Percentiles rank a stretch among this genome's conserved stretches.
Evolutionary conservation across 176 grass and related monocot species (phyloP).

Genomic region (Guadua angustifolia): DNA sequence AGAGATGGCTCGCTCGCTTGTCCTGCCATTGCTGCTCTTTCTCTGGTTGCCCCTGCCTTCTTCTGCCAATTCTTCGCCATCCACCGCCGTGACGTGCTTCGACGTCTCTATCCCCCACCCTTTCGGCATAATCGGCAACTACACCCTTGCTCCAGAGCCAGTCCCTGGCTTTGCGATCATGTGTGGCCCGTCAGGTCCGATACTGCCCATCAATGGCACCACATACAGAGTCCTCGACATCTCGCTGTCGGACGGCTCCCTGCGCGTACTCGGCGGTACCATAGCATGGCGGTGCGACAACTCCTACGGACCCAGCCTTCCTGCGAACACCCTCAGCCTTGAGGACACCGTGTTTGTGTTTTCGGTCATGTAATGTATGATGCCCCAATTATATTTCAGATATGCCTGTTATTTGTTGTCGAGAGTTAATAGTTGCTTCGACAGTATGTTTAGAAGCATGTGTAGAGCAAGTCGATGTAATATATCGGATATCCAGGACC

Average conservation of each 20-base stretch:
- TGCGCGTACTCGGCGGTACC: neutral
- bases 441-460: no score
- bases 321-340: conserved; percentile 5
- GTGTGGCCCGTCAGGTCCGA: neutral
- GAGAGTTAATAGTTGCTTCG: no score
- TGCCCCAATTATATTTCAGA: no score
- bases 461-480: no score
- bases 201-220: neutral
- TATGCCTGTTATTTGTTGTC: no score
- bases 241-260: conserved; percentile 4
- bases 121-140: neutral
- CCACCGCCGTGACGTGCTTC: neutral
- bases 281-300: neutral
- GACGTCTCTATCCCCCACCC: neutral
- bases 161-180: conserved; percentile 1
- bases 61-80: neutral
- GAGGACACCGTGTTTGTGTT: conserved; percentile 48
- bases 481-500: no score
- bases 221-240: neutral
- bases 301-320: no score
- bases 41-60: conserved; percentile 1
- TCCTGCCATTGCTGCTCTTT: neutral
- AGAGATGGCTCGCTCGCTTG: neutral
- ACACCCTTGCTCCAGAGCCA: neutral
- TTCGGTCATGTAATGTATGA: no score